These are phyloP conservation scores for Hypoxylon intermedium DNA, from an alignment of 495 filamentous ascomycete species.

Conservation along the genomic window DNA sequence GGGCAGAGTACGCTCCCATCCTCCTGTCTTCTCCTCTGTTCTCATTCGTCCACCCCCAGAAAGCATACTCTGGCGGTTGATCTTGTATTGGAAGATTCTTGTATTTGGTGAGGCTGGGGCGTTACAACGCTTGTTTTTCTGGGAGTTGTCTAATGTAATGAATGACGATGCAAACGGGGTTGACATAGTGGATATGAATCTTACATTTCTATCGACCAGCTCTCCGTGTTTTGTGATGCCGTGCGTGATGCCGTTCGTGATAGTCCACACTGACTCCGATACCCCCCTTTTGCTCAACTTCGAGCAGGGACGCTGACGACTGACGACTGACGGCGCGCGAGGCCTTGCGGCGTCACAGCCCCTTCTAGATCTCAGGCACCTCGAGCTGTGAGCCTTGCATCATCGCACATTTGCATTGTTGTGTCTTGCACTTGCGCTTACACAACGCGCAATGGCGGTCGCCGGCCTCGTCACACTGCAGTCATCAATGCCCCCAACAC, in stretches of 20 bases:
- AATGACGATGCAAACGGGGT: not conserved
- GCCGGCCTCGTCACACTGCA: conserved; percentile 23
- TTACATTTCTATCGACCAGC: not conserved
- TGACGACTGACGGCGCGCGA: not conserved
- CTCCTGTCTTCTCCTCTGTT: too few species aligned
- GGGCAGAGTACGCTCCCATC: too few species aligned
- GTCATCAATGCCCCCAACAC: too few species aligned
- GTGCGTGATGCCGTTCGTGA: too few species aligned
- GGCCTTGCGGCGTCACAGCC: conserved; percentile 8
- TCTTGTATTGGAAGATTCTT: not conserved
- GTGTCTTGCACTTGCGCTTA: too few species aligned
- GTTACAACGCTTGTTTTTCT: not conserved
- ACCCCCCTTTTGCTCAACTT: not conserved
- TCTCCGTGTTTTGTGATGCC: not conserved
- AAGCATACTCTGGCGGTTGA: not conserved
- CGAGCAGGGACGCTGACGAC: conserved; percentile 3
- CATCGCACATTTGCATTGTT: conserved; percentile 20
- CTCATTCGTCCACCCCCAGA: not conserved
- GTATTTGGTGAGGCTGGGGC: not conserved
- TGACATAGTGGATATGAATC: not conserved
- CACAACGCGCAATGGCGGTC: conserved; percentile 7
- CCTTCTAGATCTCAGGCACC: conserved; percentile 15
- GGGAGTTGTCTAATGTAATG: not conserved
- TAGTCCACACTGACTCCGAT: too few species aligned
- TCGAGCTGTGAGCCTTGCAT: not conserved